These are phyloP conservation scores for Naganishia vaughanmartiniae DNA, from an alignment of 768 basidiomycete species.

Conservation along the genomic window DNA sequence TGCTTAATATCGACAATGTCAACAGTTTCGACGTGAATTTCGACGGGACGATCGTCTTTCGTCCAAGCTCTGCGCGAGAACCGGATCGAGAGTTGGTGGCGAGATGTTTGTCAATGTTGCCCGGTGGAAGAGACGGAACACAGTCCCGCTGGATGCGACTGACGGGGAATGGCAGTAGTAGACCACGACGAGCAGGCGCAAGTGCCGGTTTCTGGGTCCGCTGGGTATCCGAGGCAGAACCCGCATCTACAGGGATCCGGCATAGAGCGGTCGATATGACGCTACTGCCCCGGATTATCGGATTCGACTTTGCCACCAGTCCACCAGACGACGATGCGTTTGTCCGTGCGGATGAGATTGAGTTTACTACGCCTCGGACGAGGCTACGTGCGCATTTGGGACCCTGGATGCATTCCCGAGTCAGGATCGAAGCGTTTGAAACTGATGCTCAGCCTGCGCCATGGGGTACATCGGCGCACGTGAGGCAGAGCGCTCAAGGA, in stretches of 20 bases:
- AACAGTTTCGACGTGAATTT: slow-evolving; percentile 34
- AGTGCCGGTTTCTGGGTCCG: slow-evolving; percentile 31
- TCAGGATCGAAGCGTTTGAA: slow-evolving; percentile 26
- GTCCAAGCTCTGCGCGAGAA: slow-evolving; percentile 19
- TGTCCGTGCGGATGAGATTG: slow-evolving; percentile 28
- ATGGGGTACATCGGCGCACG: slow-evolving; percentile 33
- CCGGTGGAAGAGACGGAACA: slow-evolving; percentile 29
- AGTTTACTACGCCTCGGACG: slow-evolving; percentile 29
- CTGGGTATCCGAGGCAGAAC: slow-evolving; percentile 22
- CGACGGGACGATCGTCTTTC: slow-evolving; percentile 31
- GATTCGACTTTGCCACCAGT: slow-evolving; percentile 20
- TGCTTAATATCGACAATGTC: slow-evolving; percentile 32
- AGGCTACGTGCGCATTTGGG: slow-evolving; percentile 13
- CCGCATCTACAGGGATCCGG: not conserved
- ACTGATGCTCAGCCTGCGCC: slow-evolving; percentile 21
- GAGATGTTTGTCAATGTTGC: slow-evolving; percentile 32
- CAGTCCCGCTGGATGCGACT: slow-evolving; percentile 34
- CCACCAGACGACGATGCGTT: slow-evolving; percentile 33
- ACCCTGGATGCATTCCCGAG: slow-evolving; percentile 32
- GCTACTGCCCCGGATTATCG: slow-evolving; percentile 20
- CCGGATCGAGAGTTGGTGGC: slow-evolving; percentile 30
- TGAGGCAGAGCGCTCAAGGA: slow-evolving; percentile 23
- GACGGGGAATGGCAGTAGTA: slow-evolving; percentile 12
- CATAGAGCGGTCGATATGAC: slow-evolving; percentile 24
- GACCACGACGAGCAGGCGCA: slow-evolving; percentile 14